Conservation (phyloP, 2,329 filamentous ascomycete genomes). For the Didymella keratinophila region DNA sequence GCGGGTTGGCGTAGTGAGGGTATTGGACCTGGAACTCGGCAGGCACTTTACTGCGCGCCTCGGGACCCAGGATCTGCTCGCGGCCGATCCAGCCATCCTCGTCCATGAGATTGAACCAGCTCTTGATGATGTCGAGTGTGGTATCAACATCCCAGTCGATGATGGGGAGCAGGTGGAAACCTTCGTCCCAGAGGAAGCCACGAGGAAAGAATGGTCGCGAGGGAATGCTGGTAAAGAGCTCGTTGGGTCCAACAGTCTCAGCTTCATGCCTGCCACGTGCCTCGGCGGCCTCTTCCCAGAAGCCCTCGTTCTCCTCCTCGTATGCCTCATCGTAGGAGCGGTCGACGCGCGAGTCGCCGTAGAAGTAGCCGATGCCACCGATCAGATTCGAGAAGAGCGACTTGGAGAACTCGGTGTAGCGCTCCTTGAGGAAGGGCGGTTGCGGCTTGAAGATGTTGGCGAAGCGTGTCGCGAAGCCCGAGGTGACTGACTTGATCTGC, state of each 20-base stretch:
- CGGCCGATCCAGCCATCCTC: slow-evolving; percentile 97
- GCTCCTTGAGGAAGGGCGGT: slow-evolving; percentile 74
- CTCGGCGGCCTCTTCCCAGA: slow-evolving; percentile 90
- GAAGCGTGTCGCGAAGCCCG: slow-evolving; percentile 79
- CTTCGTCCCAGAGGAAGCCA: slow-evolving; percentile 98
- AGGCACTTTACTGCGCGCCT: slow-evolving; percentile 95
- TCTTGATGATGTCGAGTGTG: slow-evolving; percentile 82
- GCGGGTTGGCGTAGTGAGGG: slow-evolving; percentile 96
- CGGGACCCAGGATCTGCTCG: slow-evolving; percentile 90
- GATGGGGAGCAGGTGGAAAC: slow-evolving; percentile 91
- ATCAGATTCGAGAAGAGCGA: slow-evolving; percentile 94
- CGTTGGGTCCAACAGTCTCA: slow-evolving; percentile 78
- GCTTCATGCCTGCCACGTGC: slow-evolving; percentile 75
- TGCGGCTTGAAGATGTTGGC: slow-evolving; percentile 74
- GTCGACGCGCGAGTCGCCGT: slow-evolving; percentile 87
- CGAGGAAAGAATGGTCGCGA: slow-evolving; percentile 95
- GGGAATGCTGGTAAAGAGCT: slow-evolving; percentile 90
- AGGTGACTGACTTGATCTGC: slow-evolving; percentile 71
- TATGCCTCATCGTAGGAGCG: slow-evolving; percentile 92
- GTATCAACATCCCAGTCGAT: slow-evolving; percentile 94
- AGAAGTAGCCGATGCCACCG: slow-evolving; percentile 94
- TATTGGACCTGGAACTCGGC: slow-evolving; percentile 94
- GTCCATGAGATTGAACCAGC: slow-evolving; percentile 96
- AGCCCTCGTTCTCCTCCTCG: slow-evolving; percentile 92
- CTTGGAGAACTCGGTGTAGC: slow-evolving; percentile 81